These are phyloP conservation scores for Populus nigra DNA, from an alignment of 345 rosid genomes.

Conservation along the genomic window DNA sequence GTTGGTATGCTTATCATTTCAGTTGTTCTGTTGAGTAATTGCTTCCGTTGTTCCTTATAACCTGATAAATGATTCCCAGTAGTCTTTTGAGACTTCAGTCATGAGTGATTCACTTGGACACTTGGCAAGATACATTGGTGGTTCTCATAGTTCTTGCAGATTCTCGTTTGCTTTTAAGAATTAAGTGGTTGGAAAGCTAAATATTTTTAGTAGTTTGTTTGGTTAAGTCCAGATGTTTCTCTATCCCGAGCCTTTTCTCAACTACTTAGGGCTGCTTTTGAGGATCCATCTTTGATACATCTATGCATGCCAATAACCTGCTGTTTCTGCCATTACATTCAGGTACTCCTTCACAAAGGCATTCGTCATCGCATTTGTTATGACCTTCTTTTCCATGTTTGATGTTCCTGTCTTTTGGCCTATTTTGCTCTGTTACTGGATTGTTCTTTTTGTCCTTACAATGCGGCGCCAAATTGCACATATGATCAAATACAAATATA, in stretches of 20 bases:
- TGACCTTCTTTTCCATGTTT: conserved; percentile 81
- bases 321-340: conserved; percentile 16
- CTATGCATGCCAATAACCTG: conserved; percentile 1
- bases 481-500: conserved; percentile 87
- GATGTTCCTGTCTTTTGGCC: conserved; percentile 96
- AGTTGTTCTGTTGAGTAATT: background rate
- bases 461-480: conserved; percentile 87
- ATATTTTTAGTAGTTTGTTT: background rate
- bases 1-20: background rate
- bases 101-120: background rate
- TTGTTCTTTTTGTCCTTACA: conserved; percentile 73
- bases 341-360: conserved; percentile 90
- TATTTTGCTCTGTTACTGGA: conserved; percentile 76
- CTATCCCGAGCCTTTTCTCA: background rate
- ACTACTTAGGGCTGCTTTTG: background rate
- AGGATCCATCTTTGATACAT: background rate
- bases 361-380: conserved; percentile 67
- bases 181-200: background rate
- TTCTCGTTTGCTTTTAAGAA: background rate
- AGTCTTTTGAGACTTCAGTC: background rate
- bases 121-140: background rate
- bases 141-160: background rate
- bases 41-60: background rate
- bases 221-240: background rate
- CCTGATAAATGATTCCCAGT: conserved; percentile 1